A percentile compares a stretch with the other conserved stretches of the same genome.
Conservation (phyloP, 306 rosid species). For the Pyrus communis region DNA sequence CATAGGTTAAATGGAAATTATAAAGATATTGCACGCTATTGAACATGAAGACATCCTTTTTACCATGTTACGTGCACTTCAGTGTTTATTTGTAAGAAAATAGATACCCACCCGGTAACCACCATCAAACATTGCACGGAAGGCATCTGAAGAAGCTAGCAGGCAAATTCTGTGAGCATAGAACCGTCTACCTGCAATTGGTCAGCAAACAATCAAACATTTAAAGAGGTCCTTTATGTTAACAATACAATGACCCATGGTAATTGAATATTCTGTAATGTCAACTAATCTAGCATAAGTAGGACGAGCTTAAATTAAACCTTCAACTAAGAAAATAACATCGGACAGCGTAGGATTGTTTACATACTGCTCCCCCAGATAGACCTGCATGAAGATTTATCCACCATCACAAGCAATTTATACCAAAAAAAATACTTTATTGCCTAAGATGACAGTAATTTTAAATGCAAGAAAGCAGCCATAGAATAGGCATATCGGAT, state of each 20-base stretch:
- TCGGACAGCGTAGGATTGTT: slow-evolving; percentile 80
- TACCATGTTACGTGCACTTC: neutral
- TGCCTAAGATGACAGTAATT: neutral
- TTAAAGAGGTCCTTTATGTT: neutral
- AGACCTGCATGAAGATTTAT: slow-evolving; percentile 63
- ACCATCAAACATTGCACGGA: slow-evolving; percentile 99
- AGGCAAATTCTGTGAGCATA: slow-evolving; percentile 94
- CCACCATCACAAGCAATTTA: slow-evolving; percentile 2
- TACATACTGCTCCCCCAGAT: slow-evolving; percentile 86
- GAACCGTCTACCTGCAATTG: slow-evolving; percentile 77
- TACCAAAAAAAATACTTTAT: slow-evolving; percentile 6
- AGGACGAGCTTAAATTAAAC: slow-evolving; percentile 21
- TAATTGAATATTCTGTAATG: neutral
- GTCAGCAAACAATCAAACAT: slow-evolving; percentile 9
- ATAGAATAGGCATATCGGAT: neutral
- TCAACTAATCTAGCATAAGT: neutral
- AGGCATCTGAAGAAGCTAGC: slow-evolving; percentile 95
- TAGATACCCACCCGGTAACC: slow-evolving; percentile 82
- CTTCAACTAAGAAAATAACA: slow-evolving; percentile 93
- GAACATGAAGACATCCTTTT: neutral
- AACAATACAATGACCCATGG: neutral
- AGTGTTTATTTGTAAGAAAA: neutral
- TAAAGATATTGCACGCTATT: slow-evolving; percentile 1
- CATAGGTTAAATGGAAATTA: slow-evolving; percentile 17
- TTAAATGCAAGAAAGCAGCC: neutral